Evolutionary conservation across 2,329 filamentous ascomycete genomes (phyloP), one percentile per base, ranked within the genome.

Genomic region (Pseudocercospora pini-densiflorae): DNA sequence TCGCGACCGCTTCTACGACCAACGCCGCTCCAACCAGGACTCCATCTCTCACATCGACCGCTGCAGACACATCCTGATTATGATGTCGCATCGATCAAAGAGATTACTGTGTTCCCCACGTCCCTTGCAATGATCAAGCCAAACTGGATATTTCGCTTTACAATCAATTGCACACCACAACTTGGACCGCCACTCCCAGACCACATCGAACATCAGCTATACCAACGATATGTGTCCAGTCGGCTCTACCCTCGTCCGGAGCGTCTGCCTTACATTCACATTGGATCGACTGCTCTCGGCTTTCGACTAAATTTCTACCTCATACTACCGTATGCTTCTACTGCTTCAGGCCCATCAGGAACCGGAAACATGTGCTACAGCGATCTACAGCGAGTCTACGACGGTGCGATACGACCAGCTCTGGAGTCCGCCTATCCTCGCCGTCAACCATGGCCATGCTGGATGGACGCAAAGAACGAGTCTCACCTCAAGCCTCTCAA

Each of bases 291-390:
- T 6, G 67, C 68, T 7, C 63, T 71, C 31, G 66, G 64, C 45
- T 70, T 71, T 36, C 66, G 62, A 21, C 27, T 71, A n/a, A 64
- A 71, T 60, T 71, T 71, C 54, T 70, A 70, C 61, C 66, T 71
- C 24, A 54, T 71, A 54, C 66, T 71, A 2, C 70, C 70, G 5
- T 61, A 62, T 24, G 57, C 62, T 27, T 59, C 62, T 16, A 62
- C 51, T 31, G 59, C 66, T n/a, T 59, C 61, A 1, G 33, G 29
- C 12, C 40, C 57, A 23, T 53, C 65, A 9, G 65, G 65, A 27
- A 64, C 65, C 12, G 65, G 65, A 7, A 55, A 68, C 40, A 64
- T 65, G 54, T 63, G 59, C 47, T 68, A 68, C 61, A 45, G 36
- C 31, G 65, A 64, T 49, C 54, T 71, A 10, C 68, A 71, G 51